Evolutionary conservation across 768 basidiomycete genomes (phyloP).

Genomic region (Lactarius quietus): DNA sequence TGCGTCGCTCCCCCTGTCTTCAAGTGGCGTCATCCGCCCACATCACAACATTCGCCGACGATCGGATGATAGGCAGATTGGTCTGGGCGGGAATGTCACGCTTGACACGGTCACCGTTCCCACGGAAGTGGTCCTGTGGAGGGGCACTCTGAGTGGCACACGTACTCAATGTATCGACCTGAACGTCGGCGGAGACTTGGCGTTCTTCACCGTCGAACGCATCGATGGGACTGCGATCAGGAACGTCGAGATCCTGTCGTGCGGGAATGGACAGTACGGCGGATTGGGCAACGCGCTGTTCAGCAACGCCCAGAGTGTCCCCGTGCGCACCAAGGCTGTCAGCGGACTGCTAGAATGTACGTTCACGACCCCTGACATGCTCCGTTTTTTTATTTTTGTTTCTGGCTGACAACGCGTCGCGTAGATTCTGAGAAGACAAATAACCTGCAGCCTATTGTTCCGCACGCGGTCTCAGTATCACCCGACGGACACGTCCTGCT

Average conservation of each 20-base stretch:
- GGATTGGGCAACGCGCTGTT: conserved; percentile 65
- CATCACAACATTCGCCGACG: neutral
- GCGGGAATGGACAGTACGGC: conserved; percentile 83
- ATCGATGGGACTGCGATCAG: conserved; percentile 34
- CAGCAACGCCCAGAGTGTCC: conserved; percentile 67
- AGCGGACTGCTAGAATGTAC: conserved; percentile 86
- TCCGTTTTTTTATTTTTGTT: neutral
- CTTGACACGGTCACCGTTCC: conserved; percentile 73
- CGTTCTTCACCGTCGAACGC: conserved; percentile 73
- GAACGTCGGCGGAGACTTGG: conserved; percentile 70
- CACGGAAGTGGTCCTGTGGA: conserved; percentile 78
- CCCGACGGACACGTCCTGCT: conserved; percentile 74
- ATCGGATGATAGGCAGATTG: conserved; percentile 61
- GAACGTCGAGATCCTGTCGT: conserved; percentile 60
- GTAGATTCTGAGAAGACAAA: conserved; percentile 63
- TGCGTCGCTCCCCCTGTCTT: conserved; percentile 32
- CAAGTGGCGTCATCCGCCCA: neutral
- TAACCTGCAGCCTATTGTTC: conserved; percentile 59
- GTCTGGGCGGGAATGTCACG: conserved; percentile 60
- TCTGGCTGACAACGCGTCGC: conserved; percentile 10
- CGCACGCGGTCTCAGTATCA: conserved; percentile 62
- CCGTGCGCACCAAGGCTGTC: conserved; percentile 69
- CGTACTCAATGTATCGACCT: conserved; percentile 61
- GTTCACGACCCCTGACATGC: conserved; percentile 30
- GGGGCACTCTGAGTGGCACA: conserved; percentile 46